Conservation (phyloP, 1,139 yeast genomes). For the Kurtzmaniella quercitrusa region DNA sequence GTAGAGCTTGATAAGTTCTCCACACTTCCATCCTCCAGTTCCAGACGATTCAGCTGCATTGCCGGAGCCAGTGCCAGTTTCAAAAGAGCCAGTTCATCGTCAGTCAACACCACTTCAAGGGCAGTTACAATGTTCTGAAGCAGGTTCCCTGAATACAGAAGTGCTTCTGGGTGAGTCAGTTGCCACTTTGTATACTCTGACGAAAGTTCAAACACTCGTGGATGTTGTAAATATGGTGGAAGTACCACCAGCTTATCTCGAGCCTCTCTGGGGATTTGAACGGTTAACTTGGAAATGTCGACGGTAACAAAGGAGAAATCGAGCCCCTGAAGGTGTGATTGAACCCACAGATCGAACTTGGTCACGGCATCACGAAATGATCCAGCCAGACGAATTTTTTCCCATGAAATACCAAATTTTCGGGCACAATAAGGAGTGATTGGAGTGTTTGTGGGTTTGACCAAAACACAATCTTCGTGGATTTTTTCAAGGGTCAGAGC, state of each 20-base stretch:
- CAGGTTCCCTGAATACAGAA: conserved; percentile 47
- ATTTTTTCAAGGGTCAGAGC: conserved; percentile 31
- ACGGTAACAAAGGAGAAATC: conserved; percentile 68
- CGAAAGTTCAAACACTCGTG: conserved; percentile 71
- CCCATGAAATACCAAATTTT: conserved; percentile 57
- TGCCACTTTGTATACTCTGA: conserved; percentile 75
- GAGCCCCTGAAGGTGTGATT: conserved; percentile 38
- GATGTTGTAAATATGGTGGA: conserved; percentile 73
- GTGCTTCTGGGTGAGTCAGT: conserved; percentile 53
- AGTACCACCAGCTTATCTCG: conserved; percentile 68
- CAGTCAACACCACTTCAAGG: conserved; percentile 44
- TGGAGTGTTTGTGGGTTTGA: conserved; percentile 66
- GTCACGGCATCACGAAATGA: conserved; percentile 59
- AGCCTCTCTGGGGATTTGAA: conserved; percentile 77
- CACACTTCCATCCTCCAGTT: neutral
- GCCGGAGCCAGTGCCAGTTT: neutral
- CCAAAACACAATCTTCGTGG: conserved; percentile 40
- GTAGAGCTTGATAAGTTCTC: neutral
- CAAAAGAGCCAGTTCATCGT: conserved; percentile 3
- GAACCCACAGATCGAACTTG: conserved; percentile 47
- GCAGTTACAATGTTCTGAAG: conserved; percentile 54
- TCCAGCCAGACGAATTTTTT: conserved; percentile 50
- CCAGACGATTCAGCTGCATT: neutral
- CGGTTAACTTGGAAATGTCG: conserved; percentile 67
- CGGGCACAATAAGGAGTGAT: conserved; percentile 59